These are phyloP conservation scores for Potentilla sterilis DNA, from an alignment of 306 rosid genomes.

Conservation along the genomic window DNA sequence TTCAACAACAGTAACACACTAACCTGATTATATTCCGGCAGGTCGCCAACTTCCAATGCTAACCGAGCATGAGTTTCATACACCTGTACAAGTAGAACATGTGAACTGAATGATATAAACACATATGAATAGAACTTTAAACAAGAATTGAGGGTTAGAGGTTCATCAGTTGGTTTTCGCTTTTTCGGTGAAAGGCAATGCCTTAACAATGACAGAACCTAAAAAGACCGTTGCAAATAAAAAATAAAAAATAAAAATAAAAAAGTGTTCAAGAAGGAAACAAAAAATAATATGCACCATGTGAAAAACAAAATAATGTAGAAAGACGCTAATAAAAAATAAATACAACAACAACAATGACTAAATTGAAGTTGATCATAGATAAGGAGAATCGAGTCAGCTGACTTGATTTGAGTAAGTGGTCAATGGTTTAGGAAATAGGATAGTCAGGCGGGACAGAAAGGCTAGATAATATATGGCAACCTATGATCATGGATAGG, in stretches of 20 bases:
- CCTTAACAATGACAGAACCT: background rate
- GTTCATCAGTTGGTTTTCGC: background rate
- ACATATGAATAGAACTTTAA: background rate
- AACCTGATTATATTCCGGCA: slow-evolving; percentile 95
- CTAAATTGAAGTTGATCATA: background rate
- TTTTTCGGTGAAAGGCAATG: background rate
- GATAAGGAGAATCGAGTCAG: background rate
- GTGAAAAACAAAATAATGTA: background rate
- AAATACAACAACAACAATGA: background rate
- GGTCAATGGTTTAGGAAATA: background rate
- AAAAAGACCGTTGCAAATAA: background rate
- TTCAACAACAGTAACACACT: slow-evolving; percentile 12
- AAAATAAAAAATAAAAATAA: too few species aligned
- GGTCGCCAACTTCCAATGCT: slow-evolving; percentile 88
- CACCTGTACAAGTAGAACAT: slow-evolving; percentile 48
- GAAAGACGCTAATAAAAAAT: background rate
- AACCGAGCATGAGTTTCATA: slow-evolving; percentile 95
- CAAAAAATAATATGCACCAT: background rate
- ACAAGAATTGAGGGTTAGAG: background rate
- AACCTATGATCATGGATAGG: background rate
- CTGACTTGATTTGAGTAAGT: slow-evolving; percentile 1
- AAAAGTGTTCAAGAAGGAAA: background rate
- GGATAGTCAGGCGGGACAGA: background rate
- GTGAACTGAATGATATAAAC: slow-evolving; percentile 13
- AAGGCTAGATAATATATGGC: background rate